phyloP scores from a whole-genome alignment of 2,329 filamentous ascomycete species.

The Aureobasidium subglaciale region DNA sequence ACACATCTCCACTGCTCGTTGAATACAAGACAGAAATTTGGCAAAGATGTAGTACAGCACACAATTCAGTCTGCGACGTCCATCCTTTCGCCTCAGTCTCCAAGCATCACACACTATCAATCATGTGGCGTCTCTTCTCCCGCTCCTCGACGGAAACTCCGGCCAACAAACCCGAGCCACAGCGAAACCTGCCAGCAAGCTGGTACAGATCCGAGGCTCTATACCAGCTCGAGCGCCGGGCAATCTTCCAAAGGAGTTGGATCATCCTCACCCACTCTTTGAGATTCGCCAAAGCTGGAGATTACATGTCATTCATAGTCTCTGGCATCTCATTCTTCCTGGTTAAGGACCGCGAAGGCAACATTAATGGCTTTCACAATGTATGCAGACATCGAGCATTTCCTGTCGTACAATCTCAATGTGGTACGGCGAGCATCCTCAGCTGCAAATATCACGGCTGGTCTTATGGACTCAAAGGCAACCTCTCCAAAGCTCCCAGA shows the following conservation, averaged over 20 bases:
- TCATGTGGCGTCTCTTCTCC: neutral
- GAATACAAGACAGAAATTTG: neutral
- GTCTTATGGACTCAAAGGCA: slow-evolving; percentile 53
- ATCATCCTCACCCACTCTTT: slow-evolving; percentile 28
- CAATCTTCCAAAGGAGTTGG: slow-evolving; percentile 36
- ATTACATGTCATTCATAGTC: slow-evolving; percentile 22
- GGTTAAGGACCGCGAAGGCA: slow-evolving; percentile 26
- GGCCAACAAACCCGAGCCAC: neutral
- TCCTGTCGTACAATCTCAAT: slow-evolving; percentile 47
- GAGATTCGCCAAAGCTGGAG: slow-evolving; percentile 24
- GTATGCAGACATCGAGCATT: slow-evolving; percentile 56
- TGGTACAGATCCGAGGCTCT: slow-evolving; percentile 39
- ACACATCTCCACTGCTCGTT: neutral
- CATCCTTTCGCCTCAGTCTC: too few species aligned
- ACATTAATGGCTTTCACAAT: slow-evolving; percentile 56
- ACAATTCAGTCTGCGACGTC: neutral
- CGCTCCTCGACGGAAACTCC: neutral
- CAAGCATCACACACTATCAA: too few species aligned
- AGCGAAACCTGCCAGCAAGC: slow-evolving; percentile 34
- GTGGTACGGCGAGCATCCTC: slow-evolving; percentile 47
- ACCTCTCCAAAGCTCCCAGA: slow-evolving; percentile 53
- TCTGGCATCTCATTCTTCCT: slow-evolving; percentile 22
- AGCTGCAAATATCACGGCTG: slow-evolving; percentile 57
- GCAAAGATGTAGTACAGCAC: neutral
- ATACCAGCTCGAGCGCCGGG: slow-evolving; percentile 40